phyloP scores from a whole-genome alignment of 768 basidiomycete genomes.

The Collybia nuda region DNA sequence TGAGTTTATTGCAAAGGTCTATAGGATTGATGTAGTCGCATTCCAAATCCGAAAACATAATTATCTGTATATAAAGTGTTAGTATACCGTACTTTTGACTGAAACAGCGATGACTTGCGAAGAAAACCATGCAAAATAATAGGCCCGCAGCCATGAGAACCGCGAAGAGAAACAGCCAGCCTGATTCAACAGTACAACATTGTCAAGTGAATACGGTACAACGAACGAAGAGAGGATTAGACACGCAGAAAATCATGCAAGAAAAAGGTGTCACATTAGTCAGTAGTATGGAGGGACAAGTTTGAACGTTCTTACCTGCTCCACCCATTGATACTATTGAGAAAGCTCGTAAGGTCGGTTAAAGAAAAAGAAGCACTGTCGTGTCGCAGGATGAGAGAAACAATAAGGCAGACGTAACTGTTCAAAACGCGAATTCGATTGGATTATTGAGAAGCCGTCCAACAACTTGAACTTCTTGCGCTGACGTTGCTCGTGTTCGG shows the following conservation, averaged over 20 bases:
- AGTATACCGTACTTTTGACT: neutral
- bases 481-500: too few relatives aligned
- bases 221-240: neutral
- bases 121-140: conserved; percentile 99
- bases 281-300: conserved; percentile 5
- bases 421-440: conserved; percentile 2
- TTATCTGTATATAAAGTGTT: conserved; percentile 61
- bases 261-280: conserved; percentile 6
- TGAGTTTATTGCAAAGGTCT: conserved; percentile 99
- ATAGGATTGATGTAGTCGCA: conserved; percentile 99
- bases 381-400: too few relatives aligned
- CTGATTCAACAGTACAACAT: conserved; percentile 34
- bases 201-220: conserved; percentile 4
- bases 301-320: conserved; percentile 33
- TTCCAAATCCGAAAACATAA: conserved; percentile 99
- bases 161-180: conserved; percentile 96
- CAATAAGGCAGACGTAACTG: too few relatives aligned
- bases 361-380: conserved; percentile 12
- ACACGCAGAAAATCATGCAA: conserved; percentile 3
- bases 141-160: conserved; percentile 94
- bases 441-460: too few relatives aligned
- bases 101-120: conserved; percentile 63
- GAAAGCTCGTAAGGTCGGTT: conserved; percentile 30
- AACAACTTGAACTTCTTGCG: too few relatives aligned
- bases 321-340: conserved; percentile 31